phyloP scores from a whole-genome alignment of 2,329 filamentous ascomycete genomes.

The Diplodia corticola region DNA sequence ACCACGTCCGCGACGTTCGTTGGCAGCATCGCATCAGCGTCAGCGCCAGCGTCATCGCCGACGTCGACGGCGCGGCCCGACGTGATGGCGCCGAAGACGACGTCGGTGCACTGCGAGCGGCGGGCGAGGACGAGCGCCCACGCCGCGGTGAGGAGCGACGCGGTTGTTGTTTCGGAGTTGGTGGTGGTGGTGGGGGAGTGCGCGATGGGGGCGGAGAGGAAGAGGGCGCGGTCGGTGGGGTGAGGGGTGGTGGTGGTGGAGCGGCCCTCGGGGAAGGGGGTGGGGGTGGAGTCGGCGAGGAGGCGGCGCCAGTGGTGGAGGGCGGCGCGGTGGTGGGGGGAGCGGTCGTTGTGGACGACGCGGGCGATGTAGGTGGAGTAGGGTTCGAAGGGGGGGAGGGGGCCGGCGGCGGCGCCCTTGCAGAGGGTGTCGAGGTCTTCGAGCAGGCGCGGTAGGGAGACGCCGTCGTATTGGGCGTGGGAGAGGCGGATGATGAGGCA shows the following conservation, averaged over 20 bases:
- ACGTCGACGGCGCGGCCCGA: constrained; percentile 63
- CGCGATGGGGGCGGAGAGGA: constrained; percentile 34
- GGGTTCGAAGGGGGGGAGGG: constrained; percentile 36
- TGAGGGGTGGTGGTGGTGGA: constrained; percentile 49
- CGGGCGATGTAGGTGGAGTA: constrained; percentile 51
- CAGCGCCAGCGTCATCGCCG: constrained; percentile 57
- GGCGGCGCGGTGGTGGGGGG: constrained; percentile 67
- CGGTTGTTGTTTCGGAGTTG: constrained; percentile 64
- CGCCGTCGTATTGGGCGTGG: constrained; percentile 69
- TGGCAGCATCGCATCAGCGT: constrained; percentile 48
- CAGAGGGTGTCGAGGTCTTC: constrained; percentile 61
- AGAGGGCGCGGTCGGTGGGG: constrained; percentile 28
- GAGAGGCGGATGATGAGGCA: constrained; percentile 64
- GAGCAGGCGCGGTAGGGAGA: constrained; percentile 64
- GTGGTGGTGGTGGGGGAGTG: constrained; percentile 44
- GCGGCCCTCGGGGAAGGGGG: constrained; percentile 37
- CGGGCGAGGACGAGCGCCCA: constrained; percentile 65
- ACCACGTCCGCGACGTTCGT: constrained; percentile 57
- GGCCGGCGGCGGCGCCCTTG: constrained; percentile 34
- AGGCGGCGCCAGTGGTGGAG: constrained; percentile 62
- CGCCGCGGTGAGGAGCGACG: constrained; percentile 66
- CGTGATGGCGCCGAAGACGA: constrained; percentile 67
- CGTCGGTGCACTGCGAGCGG: constrained; percentile 45
- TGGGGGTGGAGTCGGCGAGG: constrained; percentile 52
- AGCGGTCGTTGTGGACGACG: constrained; percentile 49